These are phyloP conservation scores for Debaryomyces nepalensis DNA, from an alignment of 1,139 yeast genomes.

Conservation along the genomic window DNA sequence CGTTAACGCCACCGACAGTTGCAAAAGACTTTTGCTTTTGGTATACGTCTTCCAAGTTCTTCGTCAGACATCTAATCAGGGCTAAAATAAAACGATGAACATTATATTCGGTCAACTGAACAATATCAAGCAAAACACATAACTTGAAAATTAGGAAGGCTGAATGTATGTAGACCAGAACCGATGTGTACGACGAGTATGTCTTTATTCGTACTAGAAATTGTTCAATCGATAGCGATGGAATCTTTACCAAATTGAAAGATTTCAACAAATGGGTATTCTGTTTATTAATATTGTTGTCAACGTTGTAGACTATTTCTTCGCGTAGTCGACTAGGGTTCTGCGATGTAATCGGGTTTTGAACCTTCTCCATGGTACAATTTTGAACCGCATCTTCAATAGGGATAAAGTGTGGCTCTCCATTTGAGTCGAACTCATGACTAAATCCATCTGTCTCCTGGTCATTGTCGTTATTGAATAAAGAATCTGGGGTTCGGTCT, in stretches of 20 bases:
- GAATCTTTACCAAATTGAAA: constrained; percentile 42
- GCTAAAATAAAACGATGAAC: constrained; percentile 47
- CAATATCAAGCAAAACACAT: constrained; percentile 37
- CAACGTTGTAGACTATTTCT: constrained; percentile 27
- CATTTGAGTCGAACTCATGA: too few relatives aligned
- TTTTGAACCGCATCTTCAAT: constrained; percentile 28
- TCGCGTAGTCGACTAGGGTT: constrained; percentile 20
- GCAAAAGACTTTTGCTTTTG: constrained; percentile 51
- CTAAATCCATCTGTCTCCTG: too few relatives aligned
- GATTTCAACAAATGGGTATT: constrained; percentile 35
- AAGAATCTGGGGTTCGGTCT: constrained; percentile 20
- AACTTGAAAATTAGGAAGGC: constrained; percentile 45
- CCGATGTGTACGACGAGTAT: constrained; percentile 48
- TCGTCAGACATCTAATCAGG: constrained; percentile 50
- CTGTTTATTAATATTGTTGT: constrained; percentile 25
- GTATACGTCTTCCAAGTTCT: constrained; percentile 47
- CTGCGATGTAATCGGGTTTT: constrained; percentile 9
- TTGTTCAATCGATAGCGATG: constrained; percentile 40
- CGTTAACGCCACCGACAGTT: constrained; percentile 50
- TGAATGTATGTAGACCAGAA: constrained; percentile 46
- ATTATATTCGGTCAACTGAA: constrained; percentile 38
- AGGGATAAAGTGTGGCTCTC: constrained; percentile 27
- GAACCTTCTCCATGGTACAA: not conserved
- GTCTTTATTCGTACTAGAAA: constrained; percentile 46
- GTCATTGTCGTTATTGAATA: constrained; percentile 15